Evolutionary conservation across 495 filamentous ascomycete genomes (phyloP).

Genomic region (Neurospora sp.): DNA sequence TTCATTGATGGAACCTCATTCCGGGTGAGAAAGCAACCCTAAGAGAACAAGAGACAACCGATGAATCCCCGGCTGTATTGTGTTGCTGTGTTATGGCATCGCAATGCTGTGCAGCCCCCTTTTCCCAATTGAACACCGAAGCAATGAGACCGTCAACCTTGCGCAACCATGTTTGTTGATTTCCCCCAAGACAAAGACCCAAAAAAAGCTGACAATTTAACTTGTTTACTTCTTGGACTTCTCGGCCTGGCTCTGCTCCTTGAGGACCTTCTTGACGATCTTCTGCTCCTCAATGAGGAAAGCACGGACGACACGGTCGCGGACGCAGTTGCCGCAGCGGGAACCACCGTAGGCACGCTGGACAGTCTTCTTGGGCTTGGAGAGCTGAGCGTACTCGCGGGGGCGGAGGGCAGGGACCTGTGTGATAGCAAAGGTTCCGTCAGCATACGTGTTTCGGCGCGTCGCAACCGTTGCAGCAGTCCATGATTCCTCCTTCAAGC

Average conservation of each 20-base stretch:
- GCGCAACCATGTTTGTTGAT: slow-evolving; percentile 12
- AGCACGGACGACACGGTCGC: slow-evolving; percentile 90
- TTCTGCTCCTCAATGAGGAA: slow-evolving; percentile 99
- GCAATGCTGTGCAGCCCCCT: slow-evolving; percentile 21
- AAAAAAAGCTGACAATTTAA: slow-evolving; percentile 8
- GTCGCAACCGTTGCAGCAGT: neutral
- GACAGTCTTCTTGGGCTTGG: slow-evolving; percentile 97
- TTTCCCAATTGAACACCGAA: slow-evolving; percentile 42
- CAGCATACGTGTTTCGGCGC: neutral
- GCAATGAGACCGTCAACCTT: slow-evolving; percentile 36
- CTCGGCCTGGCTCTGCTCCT: slow-evolving; percentile 58
- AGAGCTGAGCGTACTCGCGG: slow-evolving; percentile 92
- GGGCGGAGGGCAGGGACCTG: slow-evolving; percentile 95
- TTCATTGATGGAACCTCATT: slow-evolving; percentile 28
- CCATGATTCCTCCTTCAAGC: neutral
- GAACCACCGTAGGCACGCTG: slow-evolving; percentile 96
- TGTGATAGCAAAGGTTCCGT: slow-evolving; percentile 11
- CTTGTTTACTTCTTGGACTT: slow-evolving; percentile 66
- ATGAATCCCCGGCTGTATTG: slow-evolving; percentile 22
- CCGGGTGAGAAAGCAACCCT: slow-evolving; percentile 37
- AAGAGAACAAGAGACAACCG: slow-evolving; percentile 33
- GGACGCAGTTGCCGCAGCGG: slow-evolving; percentile 95
- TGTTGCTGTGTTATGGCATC: slow-evolving; percentile 30
- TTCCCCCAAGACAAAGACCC: slow-evolving; percentile 14
- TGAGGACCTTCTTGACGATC: slow-evolving; percentile 99